Base-by-base conservation (phyloP, 352 stramenopile species). In the Globisporangium iwayamae region DNA sequence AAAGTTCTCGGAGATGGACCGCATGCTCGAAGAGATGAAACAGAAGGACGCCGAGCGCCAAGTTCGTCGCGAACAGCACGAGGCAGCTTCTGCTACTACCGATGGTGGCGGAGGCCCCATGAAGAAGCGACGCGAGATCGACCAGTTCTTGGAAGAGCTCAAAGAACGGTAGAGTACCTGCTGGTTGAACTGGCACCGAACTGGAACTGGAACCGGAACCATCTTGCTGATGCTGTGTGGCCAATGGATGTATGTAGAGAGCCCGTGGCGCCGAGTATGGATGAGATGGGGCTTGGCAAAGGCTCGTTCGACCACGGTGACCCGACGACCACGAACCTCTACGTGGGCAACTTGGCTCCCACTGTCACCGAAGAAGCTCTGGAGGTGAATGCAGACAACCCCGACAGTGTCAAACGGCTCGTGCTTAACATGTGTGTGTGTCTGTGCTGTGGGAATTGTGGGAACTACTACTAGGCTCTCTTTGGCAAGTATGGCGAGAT, bases 281-380 rank as follows among this genome's bases (percentile, higher is more conserved):
- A 75, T 9, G 68, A 74, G 38, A 64, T 55, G 54, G 45, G 43
- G 4, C 25, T 58, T 14, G 41, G 34, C 6, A 90, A 83, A 70
- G 90, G 89, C 18, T 96, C 87, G 11, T 94, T 92, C 43, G 89
- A 97, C 59, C 79, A 81, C 56, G 89, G 89, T 30, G 85, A 95
- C 54, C 87, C 86, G 9, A 72, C 79, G 45, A 98, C 92, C 14
- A 98, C 93, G 16, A 98, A 98, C 71, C 75, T 98, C 36, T 97
- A 97, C 69, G 91, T 99, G 4, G 93, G 94, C 5, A 98, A 98
- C 75, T 63, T 99, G 50, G 84, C 90, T 53, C 90, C 94, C 8
- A 93, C 82, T 2, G 82, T 98, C 25, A 98, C 96, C 1, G 96
- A 98, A 73, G 91, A 98, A 76, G 66, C 80, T 30, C 68, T 98